phyloP scores from a whole-genome alignment of 352 stramenopile genomes.

The Phytophthora nicotianae region DNA sequence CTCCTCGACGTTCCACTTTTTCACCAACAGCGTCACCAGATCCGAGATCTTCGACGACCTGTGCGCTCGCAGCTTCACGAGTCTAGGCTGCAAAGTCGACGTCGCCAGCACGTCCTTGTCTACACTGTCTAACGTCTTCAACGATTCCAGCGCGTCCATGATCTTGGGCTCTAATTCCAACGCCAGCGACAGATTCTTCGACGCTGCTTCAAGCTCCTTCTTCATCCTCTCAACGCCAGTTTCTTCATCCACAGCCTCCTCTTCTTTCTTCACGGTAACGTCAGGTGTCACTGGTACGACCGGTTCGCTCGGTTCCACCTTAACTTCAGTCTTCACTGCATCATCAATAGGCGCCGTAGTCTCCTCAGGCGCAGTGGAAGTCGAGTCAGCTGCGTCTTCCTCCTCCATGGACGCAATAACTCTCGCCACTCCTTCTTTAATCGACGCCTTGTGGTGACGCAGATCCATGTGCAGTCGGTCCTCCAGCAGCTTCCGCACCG shows the following conservation, averaged over 20 bases:
- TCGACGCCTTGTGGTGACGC: constrained; percentile 72
- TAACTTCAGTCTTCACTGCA: constrained; percentile 20
- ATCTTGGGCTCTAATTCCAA: constrained; percentile 48
- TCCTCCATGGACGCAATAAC: constrained; percentile 85
- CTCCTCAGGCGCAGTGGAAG: constrained; percentile 25
- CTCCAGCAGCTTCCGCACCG: constrained; percentile 74
- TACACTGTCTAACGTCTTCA: constrained; percentile 38
- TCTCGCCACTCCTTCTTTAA: constrained; percentile 74
- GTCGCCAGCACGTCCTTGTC: constrained; percentile 37
- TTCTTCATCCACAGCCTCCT: constrained; percentile 16
- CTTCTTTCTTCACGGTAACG: constrained; percentile 24
- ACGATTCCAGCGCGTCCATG: constrained; percentile 35
- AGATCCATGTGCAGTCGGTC: constrained; percentile 74
- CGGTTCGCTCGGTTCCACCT: constrained; percentile 17
- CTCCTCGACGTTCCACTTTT: constrained; percentile 55
- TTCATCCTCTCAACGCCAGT: constrained; percentile 15
- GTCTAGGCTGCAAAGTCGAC: constrained; percentile 41
- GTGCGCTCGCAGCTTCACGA: constrained; percentile 48
- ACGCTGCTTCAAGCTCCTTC: constrained; percentile 38
- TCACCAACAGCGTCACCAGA: constrained; percentile 45
- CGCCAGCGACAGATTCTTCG: constrained; percentile 42
- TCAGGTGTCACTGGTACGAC: constrained; percentile 11
- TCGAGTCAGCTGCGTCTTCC: constrained; percentile 30
- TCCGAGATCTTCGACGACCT: constrained; percentile 34
- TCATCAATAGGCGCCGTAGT: constrained; percentile 10